Conservation (phyloP, 1,284 basidiomycete species). For the Cutaneotrichosporon sp. region DNA sequence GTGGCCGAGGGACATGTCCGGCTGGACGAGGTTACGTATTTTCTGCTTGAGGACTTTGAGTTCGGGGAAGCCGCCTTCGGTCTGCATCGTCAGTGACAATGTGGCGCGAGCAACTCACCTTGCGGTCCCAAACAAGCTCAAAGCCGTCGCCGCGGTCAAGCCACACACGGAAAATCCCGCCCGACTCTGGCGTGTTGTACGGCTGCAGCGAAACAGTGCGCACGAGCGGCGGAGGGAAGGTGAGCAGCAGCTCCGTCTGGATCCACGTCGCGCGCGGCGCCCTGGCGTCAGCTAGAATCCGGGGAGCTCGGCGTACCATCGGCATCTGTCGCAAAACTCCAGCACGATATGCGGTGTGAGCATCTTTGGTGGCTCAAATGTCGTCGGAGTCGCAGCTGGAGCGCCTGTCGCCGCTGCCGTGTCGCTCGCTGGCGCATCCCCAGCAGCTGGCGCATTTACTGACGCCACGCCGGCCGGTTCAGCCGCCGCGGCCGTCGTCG, state of each 20-base stretch:
- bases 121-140: conserved; percentile 46
- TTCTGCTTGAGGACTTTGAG: conserved; percentile 67
- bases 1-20: conserved; percentile 72
- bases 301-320: conserved; percentile 55
- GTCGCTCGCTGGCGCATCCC: too few relatives aligned
- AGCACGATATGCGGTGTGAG: conserved; percentile 53
- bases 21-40: conserved; percentile 72
- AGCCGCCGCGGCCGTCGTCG: too few relatives aligned
- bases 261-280: conserved; percentile 70
- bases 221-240: conserved; percentile 71
- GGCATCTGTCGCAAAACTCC: conserved; percentile 72
- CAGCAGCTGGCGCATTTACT: too few relatives aligned
- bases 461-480: too few relatives aligned
- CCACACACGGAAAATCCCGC: conserved; percentile 84
- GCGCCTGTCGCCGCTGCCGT: not conserved
- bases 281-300: conserved; percentile 47
- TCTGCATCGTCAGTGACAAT: conserved; percentile 48
- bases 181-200: conserved; percentile 70
- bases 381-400: not conserved
- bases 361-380: conserved; percentile 60
- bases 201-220: conserved; percentile 66
- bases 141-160: conserved; percentile 51
- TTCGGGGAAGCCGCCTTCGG: conserved; percentile 86
- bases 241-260: conserved; percentile 80
- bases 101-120: conserved; percentile 28